Percentiles rank a stretch among this genome's conserved stretches.
Conservation (phyloP, 345 rosid species). For the Garcia nutans region DNA sequence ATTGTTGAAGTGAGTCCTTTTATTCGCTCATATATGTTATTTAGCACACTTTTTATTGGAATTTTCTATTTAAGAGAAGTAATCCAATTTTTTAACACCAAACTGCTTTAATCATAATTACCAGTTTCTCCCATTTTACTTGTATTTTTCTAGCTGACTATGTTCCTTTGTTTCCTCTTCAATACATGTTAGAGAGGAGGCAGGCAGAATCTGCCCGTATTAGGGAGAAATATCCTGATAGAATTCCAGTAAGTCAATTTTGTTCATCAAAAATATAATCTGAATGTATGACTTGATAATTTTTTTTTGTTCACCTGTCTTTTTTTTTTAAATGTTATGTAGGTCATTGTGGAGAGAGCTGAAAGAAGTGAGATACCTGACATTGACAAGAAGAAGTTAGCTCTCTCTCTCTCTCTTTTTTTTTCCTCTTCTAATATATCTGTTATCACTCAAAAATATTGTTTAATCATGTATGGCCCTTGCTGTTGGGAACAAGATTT, state of each 20-base stretch:
- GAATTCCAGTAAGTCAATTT: conserved; percentile 74
- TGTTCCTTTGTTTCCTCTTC: not conserved
- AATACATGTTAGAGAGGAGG: conserved; percentile 68
- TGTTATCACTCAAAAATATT: not conserved
- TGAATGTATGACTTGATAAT: not conserved
- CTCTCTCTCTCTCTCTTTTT: not conserved
- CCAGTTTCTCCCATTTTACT: not conserved
- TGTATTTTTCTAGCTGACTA: not conserved
- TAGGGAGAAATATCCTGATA: conserved; percentile 91
- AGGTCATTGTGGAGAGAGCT: conserved; percentile 95
- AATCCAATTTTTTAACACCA: not conserved
- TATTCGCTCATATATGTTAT: not conserved
- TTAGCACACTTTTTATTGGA: not conserved
- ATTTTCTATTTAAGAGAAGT: not conserved
- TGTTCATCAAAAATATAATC: not conserved
- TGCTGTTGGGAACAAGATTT: not conserved
- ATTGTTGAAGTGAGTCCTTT: not conserved
- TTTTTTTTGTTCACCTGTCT: too few relatives aligned
- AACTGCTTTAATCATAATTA: not conserved
- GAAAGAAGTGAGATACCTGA: conserved; percentile 96
- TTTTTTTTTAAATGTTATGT: conserved; percentile 1
- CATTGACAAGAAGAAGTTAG: conserved; percentile 93
- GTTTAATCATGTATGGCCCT: not conserved
- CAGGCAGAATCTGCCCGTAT: conserved; percentile 93
- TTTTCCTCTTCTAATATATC: not conserved